phyloP scores from a whole-genome alignment of 192 early-diverging fungal genomes.

The Funneliformis geosporum region DNA sequence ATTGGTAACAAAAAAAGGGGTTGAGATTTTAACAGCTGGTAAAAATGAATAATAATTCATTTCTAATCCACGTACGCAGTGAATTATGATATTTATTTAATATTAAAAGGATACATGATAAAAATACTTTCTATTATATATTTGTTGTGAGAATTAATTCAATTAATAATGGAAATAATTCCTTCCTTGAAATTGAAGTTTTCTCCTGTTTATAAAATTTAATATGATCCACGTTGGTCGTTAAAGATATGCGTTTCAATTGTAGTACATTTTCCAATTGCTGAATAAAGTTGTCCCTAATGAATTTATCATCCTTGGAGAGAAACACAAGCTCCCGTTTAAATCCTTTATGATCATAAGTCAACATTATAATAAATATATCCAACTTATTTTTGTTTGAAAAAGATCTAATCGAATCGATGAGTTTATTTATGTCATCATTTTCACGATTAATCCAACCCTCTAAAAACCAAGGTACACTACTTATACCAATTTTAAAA shows the following conservation, averaged over 20 bases:
- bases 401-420: slow-evolving; percentile 39
- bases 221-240: not conserved
- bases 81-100: not conserved
- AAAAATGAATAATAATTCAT: slow-evolving; percentile 15
- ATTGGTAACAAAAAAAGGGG: slow-evolving; percentile 88
- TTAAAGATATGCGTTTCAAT: not conserved
- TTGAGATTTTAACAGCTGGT: slow-evolving; percentile 74
- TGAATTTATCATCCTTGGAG: slow-evolving; percentile 32
- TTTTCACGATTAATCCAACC: slow-evolving; percentile 55
- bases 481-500: slow-evolving; percentile 61
- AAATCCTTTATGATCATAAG: slow-evolving; percentile 60
- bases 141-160: not conserved
- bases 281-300: not conserved
- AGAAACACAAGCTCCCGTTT: slow-evolving; percentile 60
- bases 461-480: slow-evolving; percentile 53
- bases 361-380: slow-evolving; percentile 56
- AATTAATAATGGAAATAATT: not conserved
- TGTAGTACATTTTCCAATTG: not conserved
- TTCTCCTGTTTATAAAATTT: too few species aligned
- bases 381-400: slow-evolving; percentile 50
- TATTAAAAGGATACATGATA: not conserved
- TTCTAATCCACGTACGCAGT: not conserved
- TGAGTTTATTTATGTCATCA: slow-evolving; percentile 32
- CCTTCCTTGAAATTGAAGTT: too few species aligned
- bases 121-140: not conserved